These are phyloP conservation scores for Diplogelasinospora grovesii DNA, from an alignment of 495 filamentous ascomycete species.

Conservation along the genomic window DNA sequence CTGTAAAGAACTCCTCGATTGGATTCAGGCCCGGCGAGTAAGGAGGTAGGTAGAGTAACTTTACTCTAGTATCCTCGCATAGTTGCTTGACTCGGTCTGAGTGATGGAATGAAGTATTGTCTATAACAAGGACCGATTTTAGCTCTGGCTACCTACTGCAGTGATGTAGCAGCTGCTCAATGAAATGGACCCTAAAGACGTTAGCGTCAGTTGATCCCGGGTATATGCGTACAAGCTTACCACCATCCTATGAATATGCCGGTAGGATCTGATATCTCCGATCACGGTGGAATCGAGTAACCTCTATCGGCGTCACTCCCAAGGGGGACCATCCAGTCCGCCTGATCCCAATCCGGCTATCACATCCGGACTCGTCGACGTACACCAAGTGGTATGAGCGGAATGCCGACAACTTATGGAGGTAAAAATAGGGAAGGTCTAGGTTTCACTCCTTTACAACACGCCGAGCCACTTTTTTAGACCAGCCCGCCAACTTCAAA, in stretches of 20 bases:
- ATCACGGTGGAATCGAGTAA: constrained; percentile 1
- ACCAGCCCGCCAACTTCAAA: neutral
- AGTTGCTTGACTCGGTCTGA: too few relatives aligned
- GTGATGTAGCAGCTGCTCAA: too few relatives aligned
- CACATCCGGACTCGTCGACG: constrained; percentile 2
- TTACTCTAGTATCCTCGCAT: too few relatives aligned
- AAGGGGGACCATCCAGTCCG: constrained; percentile 3
- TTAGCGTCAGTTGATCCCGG: too few relatives aligned
- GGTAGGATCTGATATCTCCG: constrained; percentile 2
- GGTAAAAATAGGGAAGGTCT: constrained; percentile 1
- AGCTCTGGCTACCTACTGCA: too few relatives aligned
- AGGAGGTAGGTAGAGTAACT: too few relatives aligned
- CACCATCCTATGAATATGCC: constrained; percentile 4
- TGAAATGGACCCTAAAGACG: too few relatives aligned
- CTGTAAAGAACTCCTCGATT: too few relatives aligned
- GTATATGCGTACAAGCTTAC: too few relatives aligned
- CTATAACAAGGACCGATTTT: too few relatives aligned
- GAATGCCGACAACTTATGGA: constrained; percentile 3
- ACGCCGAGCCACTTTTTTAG: neutral
- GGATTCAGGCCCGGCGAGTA: too few relatives aligned
- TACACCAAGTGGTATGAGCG: constrained; percentile 1
- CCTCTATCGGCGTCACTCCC: neutral
- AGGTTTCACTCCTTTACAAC: neutral
- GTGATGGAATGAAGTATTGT: too few relatives aligned
- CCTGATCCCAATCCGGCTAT: constrained; percentile 1